These are phyloP conservation scores for Conticribra guillardii DNA, from an alignment of 108 stramenopile genomes.

Conservation along the genomic window DNA sequence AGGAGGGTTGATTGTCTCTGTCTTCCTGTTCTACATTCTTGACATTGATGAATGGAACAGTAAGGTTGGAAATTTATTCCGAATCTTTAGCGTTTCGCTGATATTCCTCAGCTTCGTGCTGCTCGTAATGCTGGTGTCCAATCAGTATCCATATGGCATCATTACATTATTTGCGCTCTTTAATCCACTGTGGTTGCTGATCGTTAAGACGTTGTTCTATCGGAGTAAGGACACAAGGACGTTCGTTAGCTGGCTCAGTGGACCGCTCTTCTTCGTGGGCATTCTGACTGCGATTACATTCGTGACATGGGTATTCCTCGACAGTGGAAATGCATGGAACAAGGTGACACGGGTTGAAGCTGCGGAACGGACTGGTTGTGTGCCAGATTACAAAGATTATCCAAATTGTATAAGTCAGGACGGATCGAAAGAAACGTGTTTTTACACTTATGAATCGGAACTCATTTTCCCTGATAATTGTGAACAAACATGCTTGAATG, in stretches of 20 bases:
- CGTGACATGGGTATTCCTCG: conserved; percentile 37
- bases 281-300: conserved; percentile 33
- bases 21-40: conserved; percentile 53
- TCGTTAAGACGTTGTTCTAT: conserved; percentile 48
- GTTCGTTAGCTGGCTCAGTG: conserved; percentile 53
- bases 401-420: conserved; percentile 37
- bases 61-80: conserved; percentile 24
- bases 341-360: conserved; percentile 32
- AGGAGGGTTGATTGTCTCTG: conserved; percentile 7
- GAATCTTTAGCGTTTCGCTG: conserved; percentile 7
- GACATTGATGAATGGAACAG: conserved; percentile 56
- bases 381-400: conserved; percentile 43
- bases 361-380: conserved; percentile 51
- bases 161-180: conserved; percentile 53
- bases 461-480: conserved; percentile 37
- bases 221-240: conserved; percentile 25
- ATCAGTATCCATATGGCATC: conserved; percentile 54
- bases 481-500: conserved; percentile 25
- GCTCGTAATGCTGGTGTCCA: conserved; percentile 32
- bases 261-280: conserved; percentile 45
- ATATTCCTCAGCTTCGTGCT: conserved; percentile 25
- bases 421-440: conserved; percentile 34
- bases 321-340: conserved; percentile 55
- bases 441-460: conserved; percentile 13
- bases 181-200: conserved; percentile 57